phyloP scores from a whole-genome alignment of 305 asterid genomes.

The Solanum hybrid region DNA sequence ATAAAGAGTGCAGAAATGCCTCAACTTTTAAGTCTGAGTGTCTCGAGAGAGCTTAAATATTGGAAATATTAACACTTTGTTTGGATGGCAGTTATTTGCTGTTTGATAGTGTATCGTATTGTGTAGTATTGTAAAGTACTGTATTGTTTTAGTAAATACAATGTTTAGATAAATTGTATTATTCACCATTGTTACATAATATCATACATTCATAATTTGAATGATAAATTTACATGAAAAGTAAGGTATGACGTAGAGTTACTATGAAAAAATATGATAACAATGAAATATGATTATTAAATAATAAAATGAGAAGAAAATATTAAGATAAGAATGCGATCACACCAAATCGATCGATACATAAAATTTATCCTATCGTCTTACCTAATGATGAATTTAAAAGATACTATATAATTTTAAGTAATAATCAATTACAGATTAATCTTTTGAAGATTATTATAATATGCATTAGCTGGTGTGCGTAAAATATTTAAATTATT shows the following conservation, averaged over 20 bases:
- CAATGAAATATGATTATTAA: not conserved
- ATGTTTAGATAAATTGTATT: too few species aligned
- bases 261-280: too few species aligned
- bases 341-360: not conserved
- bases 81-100: not conserved
- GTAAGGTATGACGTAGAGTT: too few species aligned
- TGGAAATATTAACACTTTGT: not conserved
- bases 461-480: not conserved
- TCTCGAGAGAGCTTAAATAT: not conserved
- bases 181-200: accelerated
- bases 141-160: too few species aligned
- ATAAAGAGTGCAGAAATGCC: not conserved
- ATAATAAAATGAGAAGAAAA: too few species aligned
- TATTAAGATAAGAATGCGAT: not conserved
- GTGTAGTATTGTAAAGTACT: too few species aligned
- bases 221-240: not conserved
- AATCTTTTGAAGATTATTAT: not conserved
- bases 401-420: too few species aligned
- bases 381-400: too few species aligned
- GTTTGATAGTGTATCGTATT: too few species aligned
- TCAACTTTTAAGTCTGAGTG: not conserved
- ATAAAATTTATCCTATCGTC: too few species aligned
- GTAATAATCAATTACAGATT: not conserved
- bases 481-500: not conserved
- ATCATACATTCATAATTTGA: too few species aligned